Evolutionary conservation across 2,329 filamentous ascomycete genomes (phyloP).

Genomic region (Talaromyces sp.): DNA sequence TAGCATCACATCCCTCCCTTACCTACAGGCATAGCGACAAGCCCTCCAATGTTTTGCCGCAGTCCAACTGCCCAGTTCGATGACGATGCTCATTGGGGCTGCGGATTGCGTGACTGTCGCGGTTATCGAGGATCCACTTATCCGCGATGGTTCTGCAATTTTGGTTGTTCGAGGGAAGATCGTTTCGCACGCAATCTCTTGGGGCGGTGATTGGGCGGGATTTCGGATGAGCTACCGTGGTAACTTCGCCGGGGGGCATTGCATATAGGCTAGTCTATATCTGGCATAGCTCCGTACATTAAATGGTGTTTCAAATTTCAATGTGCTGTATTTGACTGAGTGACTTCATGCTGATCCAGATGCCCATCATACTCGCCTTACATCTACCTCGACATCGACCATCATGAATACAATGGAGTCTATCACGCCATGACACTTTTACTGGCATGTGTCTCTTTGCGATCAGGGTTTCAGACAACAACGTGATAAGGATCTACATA

Average conservation of each 20-base stretch:
- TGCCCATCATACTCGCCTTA: background rate
- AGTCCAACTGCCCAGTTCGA: background rate
- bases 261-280: background rate
- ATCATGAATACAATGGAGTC: background rate
- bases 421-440: background rate
- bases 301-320: background rate
- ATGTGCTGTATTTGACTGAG: background rate
- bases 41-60: background rate
- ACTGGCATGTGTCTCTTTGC: background rate
- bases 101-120: background rate
- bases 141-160: background rate
- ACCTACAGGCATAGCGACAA: background rate
- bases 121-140: conserved; percentile 8
- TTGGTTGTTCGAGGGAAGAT: background rate
- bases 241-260: background rate
- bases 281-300: background rate
- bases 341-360: conserved; percentile 2
- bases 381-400: background rate
- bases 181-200: background rate
- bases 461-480: background rate
- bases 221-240: background rate
- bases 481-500: background rate
- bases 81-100: background rate
- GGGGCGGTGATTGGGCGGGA: background rate
- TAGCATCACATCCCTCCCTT: background rate